Percentiles rank a stretch among this genome's conserved stretches.
Conservation (phyloP, 768 basidiomycete species). For the Grammothele lineata region DNA sequence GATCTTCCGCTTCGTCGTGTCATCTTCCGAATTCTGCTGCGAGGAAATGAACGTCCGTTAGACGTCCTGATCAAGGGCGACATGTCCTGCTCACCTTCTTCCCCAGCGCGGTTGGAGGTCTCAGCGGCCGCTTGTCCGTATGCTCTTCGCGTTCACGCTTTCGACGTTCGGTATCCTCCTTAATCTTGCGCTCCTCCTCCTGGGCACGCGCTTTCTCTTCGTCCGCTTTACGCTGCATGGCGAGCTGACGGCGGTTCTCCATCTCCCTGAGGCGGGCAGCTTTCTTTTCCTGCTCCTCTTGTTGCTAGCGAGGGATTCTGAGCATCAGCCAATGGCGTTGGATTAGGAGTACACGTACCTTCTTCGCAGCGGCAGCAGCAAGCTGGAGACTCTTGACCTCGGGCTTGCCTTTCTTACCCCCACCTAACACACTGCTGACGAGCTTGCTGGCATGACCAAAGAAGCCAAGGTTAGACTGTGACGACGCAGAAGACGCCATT, state of each 20-base stretch:
- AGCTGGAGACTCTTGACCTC: slow-evolving; percentile 81
- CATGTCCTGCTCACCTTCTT: slow-evolving; percentile 56
- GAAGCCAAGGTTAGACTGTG: slow-evolving; percentile 53
- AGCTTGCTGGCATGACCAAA: slow-evolving; percentile 68
- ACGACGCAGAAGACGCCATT: slow-evolving; percentile 37
- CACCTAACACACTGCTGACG: slow-evolving; percentile 61
- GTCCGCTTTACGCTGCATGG: slow-evolving; percentile 69
- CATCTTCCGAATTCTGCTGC: slow-evolving; percentile 65
- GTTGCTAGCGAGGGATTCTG: slow-evolving; percentile 74
- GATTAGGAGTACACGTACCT: slow-evolving; percentile 51
- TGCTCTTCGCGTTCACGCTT: slow-evolving; percentile 81
- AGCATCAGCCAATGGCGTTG: background rate
- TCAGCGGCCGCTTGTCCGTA: slow-evolving; percentile 64
- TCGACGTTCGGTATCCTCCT: slow-evolving; percentile 69
- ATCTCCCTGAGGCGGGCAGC: slow-evolving; percentile 70
- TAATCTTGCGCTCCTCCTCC: slow-evolving; percentile 69
- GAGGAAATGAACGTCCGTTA: too few relatives aligned
- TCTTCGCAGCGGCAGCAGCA: slow-evolving; percentile 83
- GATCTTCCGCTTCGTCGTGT: slow-evolving; percentile 67
- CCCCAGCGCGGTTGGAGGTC: slow-evolving; percentile 29
- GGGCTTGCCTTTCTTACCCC: slow-evolving; percentile 61
- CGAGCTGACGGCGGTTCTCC: slow-evolving; percentile 75
- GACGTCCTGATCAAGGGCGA: too few relatives aligned
- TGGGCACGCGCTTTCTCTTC: slow-evolving; percentile 62
- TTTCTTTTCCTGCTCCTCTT: slow-evolving; percentile 84